Base-by-base conservation (phyloP, 495 filamentous ascomycete species). In the Penicillium soppii region DNA sequence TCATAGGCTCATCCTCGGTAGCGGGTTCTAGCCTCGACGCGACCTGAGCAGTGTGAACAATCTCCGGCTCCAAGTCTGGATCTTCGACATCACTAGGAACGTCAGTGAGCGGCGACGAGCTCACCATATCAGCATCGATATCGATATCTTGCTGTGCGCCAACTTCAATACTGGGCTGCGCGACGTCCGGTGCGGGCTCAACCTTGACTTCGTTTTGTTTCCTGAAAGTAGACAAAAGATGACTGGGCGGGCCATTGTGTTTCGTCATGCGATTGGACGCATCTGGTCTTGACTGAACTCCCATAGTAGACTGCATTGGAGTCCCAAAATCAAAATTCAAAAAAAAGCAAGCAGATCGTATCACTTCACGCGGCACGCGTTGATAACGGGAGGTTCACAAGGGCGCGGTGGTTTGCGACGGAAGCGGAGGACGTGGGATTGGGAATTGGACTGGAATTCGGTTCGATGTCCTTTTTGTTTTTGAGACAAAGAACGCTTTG, bases 1-100 rank as follows among this genome's bases (percentile, higher is more conserved):
- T 58, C 43, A 63, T n/a, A 1, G 70, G 70, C 16, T 65, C 57
- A 27, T 62, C 67, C 26, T 69, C 58, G 10, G 56, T 66, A 10
- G 50, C 58, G 5, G 56, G 53, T 23, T 67, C 63, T 2, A 27
- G 42, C 19, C 35, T 37, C 13, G 37, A 17, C 20, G 26, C 21
- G 20, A 20, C 12, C 15, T 52, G 29, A 15, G 19, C 1, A 22
- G 30, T 16, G 10, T 20, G 8, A 9, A 25, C 20, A 4, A 22
- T 36, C 17, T 10, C 2, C n/a, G n/a, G 5, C 7, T 5, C 29
- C 13, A 12, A 12, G 29, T 5, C 25, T 9, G n/a, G n/a, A n/a
- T 27, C 25, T 27, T 5, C 5, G 25, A 12, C 10, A 7, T 32
- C 29, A 12, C 29, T 32, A 12, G 29, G 29, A 7, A 12, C 29